Evolutionary conservation across 129 eudicot genomes (phyloP), one percentile per base, ranked within the genome.

Genomic region (Gnaphalium uliginosum): DNA sequence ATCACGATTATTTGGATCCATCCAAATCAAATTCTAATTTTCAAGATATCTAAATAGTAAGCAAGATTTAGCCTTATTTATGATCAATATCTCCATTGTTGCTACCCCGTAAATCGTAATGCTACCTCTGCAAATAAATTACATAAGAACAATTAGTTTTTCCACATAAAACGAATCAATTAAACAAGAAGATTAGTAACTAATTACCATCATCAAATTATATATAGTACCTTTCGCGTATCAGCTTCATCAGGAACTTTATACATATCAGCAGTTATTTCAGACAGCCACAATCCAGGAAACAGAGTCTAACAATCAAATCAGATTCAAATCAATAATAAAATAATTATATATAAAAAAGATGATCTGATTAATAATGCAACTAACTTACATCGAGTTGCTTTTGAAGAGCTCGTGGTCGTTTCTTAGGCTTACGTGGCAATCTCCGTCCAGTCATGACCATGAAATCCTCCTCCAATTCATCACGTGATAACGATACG

Each of bases 401-500:
- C 48, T 72, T 90, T 73, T 88, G 98, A 65, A 90, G 76, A 68
- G 11, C 51, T 78, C 72, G 81, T 0, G 91, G 79, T 5, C 96
- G 83, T 78, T 90, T 93, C 79, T 80, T 87, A 5, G 96, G 96
- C 68, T 87, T 68, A 25, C 96, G 88, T 22, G 88, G 88, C 37
- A 88, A 80, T 67, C 85, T 60, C 56, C 75, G 85, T 10, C 92
- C 88, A 15, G 86, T 81, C 67, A 93, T 77, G 19, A 66, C 85
- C 75, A 79, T 54, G 78, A 88, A 93, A 85, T 93, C 98, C 27
- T 86, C 89, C 73, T 88, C 98, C 77, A 93, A 80, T 63, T 90
- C 93, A 43, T 78, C 66, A 22, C 82, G 84, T 0, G 96, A 77
- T n/a, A 93, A 86, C 18, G 86, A 13, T 53, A 85, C 81, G 2